phyloP scores from a whole-genome alignment of 805 yeast genomes.

The Candida palmyrensis region DNA sequence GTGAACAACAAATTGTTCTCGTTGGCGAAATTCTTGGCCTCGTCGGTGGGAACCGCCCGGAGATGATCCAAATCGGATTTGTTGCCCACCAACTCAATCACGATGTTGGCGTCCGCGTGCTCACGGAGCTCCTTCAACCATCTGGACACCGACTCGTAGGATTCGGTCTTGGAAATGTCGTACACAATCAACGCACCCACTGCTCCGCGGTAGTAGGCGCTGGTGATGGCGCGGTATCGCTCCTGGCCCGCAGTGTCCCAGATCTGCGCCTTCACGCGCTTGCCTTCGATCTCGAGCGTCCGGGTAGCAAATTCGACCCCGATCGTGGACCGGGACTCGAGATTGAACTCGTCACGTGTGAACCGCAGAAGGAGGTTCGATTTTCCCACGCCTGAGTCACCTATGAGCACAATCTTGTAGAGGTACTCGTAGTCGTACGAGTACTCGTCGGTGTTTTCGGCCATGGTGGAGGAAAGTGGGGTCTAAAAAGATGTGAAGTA shows the following conservation, averaged over 20 bases:
- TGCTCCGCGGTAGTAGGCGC: constrained; percentile 97
- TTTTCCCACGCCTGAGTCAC: constrained; percentile 97
- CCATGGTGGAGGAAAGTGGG: constrained; percentile 16
- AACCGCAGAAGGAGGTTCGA: constrained; percentile 90
- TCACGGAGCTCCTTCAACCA: constrained; percentile 90
- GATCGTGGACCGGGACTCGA: constrained; percentile 90
- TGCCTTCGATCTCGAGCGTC: constrained; percentile 82
- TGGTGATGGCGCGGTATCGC: constrained; percentile 94
- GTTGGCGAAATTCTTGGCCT: constrained; percentile 89
- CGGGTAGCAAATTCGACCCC: constrained; percentile 98
- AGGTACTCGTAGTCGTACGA: constrained; percentile 80
- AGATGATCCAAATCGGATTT: constrained; percentile 87
- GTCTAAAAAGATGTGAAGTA: too few relatives aligned
- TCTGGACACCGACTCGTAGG: constrained; percentile 79
- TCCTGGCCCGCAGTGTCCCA: constrained; percentile 99
- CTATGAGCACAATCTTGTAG: constrained; percentile 92
- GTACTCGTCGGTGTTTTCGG: constrained; percentile 41
- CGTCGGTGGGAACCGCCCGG: constrained; percentile 96
- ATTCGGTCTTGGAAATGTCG: constrained; percentile 87
- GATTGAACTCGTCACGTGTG: constrained; percentile 92
- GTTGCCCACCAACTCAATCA: constrained; percentile 89
- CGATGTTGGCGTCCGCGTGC: constrained; percentile 92
- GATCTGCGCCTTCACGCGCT: constrained; percentile 81
- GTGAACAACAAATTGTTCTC: constrained; percentile 91
- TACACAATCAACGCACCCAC: constrained; percentile 95